A percentile compares a stretch with the other conserved stretches of the same genome.
phyloP scores from a whole-genome alignment of 208 protist species.

The Balamuthia mandrillaris region DNA sequence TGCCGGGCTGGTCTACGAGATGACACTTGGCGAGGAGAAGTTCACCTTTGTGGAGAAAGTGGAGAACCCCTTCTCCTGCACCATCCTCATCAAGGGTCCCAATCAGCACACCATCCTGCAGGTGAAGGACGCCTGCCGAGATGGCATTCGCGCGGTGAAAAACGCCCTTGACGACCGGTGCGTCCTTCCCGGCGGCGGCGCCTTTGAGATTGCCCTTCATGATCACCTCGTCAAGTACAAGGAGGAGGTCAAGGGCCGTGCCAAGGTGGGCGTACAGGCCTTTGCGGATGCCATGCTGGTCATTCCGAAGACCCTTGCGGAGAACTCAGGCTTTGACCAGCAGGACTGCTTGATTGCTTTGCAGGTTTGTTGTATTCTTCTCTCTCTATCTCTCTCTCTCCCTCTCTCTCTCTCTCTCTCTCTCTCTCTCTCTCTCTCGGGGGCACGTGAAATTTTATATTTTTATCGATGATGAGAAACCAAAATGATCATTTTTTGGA shows the following conservation, averaged over 20 bases:
- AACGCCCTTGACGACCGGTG: slow-evolving; percentile 92
- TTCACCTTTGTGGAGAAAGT: slow-evolving; percentile 99
- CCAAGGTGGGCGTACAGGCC: slow-evolving; percentile 95
- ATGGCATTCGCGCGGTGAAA: slow-evolving; percentile 98
- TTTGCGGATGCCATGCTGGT: slow-evolving; percentile 97
- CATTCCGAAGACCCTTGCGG: slow-evolving; percentile 97
- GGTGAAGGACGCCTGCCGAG: slow-evolving; percentile 98
- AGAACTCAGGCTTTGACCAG: slow-evolving; percentile 96
- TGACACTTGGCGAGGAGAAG: slow-evolving; percentile 97
- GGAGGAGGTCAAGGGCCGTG: slow-evolving; percentile 69
- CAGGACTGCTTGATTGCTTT: slow-evolving; percentile 93
- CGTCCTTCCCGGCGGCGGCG: slow-evolving; percentile 95
- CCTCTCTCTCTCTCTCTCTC: neutral
- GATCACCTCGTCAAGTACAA: slow-evolving; percentile 86
- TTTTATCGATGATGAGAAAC: no score
- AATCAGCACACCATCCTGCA: slow-evolving; percentile 98
- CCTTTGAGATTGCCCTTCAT: slow-evolving; percentile 94
- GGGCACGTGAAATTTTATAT: no score
- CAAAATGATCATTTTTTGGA: no score
- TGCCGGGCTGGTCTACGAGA: slow-evolving; percentile 96
- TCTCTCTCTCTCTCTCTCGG: neutral
- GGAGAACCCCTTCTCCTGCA: slow-evolving; percentile 94
- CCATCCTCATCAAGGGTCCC: slow-evolving; percentile 97
- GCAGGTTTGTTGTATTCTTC: slow-evolving; percentile 67
- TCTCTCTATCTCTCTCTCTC: neutral